Conservation (phyloP, 1,284 basidiomycete species). For the Ceratobasidium sp. region DNA sequence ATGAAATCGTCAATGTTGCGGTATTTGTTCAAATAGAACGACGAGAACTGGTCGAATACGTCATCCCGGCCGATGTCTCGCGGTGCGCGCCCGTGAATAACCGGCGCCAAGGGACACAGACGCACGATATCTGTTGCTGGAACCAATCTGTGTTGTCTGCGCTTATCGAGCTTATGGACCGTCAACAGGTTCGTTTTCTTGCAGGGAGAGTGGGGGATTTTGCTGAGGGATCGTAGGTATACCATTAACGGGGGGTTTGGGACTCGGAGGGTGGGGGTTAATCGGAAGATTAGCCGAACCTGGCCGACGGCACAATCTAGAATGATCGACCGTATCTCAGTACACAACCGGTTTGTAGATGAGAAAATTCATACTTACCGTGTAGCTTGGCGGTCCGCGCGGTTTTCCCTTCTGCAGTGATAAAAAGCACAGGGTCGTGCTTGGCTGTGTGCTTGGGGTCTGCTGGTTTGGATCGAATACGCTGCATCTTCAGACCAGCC, state of each 20-base stretch:
- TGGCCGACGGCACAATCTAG: neutral
- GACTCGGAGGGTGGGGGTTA: neutral
- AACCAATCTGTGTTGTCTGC: neutral
- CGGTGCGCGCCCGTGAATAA: slow-evolving; percentile 19
- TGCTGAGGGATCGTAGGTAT: neutral
- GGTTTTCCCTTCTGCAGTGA: neutral
- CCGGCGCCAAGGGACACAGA: slow-evolving; percentile 29
- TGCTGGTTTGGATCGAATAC: neutral
- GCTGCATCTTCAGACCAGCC: slow-evolving; percentile 5
- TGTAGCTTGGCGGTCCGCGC: slow-evolving; percentile 1
- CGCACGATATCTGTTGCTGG: slow-evolving; percentile 26
- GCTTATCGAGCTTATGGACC: slow-evolving; percentile 10
- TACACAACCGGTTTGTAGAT: neutral
- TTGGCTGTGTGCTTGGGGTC: neutral
- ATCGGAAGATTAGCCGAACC: neutral
- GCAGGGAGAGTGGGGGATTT: slow-evolving; percentile 9
- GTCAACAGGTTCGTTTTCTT: slow-evolving; percentile 2
- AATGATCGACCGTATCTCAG: neutral
- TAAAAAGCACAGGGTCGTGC: neutral
- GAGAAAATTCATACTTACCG: neutral
- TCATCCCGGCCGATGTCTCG: slow-evolving; percentile 1
- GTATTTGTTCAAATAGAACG: slow-evolving; percentile 37
- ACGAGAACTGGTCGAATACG: neutral
- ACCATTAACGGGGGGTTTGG: neutral
- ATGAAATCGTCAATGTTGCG: slow-evolving; percentile 35